Evolutionary conservation across 768 basidiomycete species (phyloP).

Genomic region (Suillus clintonianus): DNA sequence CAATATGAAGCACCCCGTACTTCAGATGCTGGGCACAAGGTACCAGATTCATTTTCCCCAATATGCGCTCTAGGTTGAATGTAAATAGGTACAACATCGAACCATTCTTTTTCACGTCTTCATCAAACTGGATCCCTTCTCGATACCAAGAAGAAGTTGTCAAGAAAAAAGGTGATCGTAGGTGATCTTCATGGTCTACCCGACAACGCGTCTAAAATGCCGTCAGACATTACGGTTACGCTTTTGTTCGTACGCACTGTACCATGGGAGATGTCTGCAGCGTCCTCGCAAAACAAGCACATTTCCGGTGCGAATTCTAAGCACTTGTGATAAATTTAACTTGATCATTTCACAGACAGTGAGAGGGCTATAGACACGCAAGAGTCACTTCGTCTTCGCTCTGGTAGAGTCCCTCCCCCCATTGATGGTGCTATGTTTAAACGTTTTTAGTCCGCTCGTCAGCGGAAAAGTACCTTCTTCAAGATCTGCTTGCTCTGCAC

Average conservation of each 20-base stretch:
- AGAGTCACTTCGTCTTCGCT: constrained; percentile 14
- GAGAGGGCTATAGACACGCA: constrained; percentile 11
- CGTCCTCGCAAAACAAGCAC: constrained; percentile 18
- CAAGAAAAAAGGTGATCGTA: constrained; percentile 47
- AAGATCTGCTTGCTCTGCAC: constrained; percentile 41
- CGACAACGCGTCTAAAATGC: not conserved
- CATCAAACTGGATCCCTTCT: constrained; percentile 58
- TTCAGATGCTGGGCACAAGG: constrained; percentile 55
- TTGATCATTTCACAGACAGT: constrained; percentile 13
- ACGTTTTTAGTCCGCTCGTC: not conserved
- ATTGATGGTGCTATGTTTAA: not conserved
- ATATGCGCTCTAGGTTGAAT: not conserved
- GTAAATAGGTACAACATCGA: constrained; percentile 46
- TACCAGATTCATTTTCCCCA: constrained; percentile 17
- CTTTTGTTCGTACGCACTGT: constrained; percentile 44
- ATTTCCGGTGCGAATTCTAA: not conserved
- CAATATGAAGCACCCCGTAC: constrained; percentile 44
- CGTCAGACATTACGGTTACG: constrained; percentile 49
- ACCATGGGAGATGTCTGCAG: constrained; percentile 30
- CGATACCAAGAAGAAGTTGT: constrained; percentile 51
- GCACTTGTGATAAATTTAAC: not conserved
- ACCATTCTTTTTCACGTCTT: constrained; percentile 58
- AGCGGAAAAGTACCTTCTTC: constrained; percentile 28
- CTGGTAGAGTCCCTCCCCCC: constrained; percentile 2
- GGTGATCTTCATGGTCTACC: constrained; percentile 12